These are phyloP conservation scores for Dendrostoma leiphaemia DNA, from an alignment of 2,329 filamentous ascomycete species.

Conservation along the genomic window DNA sequence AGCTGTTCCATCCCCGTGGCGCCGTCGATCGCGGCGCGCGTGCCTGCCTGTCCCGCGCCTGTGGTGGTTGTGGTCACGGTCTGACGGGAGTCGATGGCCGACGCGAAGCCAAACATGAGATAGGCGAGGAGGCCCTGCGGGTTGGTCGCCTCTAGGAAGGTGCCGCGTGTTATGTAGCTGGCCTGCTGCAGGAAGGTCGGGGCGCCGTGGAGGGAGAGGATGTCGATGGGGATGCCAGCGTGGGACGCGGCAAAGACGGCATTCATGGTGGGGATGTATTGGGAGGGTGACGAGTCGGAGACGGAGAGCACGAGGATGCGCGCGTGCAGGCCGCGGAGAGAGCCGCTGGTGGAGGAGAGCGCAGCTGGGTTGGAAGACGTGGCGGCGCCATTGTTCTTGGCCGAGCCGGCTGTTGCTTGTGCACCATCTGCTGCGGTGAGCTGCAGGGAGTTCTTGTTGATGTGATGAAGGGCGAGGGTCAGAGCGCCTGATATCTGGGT, in stretches of 20 bases:
- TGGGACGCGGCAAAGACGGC: conserved; percentile 93
- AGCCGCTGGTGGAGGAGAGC: conserved; percentile 28
- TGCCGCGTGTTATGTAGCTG: conserved; percentile 58
- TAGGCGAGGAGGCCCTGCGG: conserved; percentile 81
- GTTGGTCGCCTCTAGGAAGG: conserved; percentile 50
- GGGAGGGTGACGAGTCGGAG: conserved; percentile 77
- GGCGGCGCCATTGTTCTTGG: conserved; percentile 21
- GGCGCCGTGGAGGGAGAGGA: conserved; percentile 79
- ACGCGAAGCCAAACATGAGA: conserved; percentile 82
- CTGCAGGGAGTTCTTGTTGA: conserved; percentile 75
- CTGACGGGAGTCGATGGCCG: conserved; percentile 62
- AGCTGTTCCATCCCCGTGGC: conserved; percentile 47
- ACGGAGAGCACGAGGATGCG: conserved; percentile 90
- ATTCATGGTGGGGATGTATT: conserved; percentile 99
- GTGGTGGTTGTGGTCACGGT: conserved; percentile 27
- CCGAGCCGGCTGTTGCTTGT: conserved; percentile 26
- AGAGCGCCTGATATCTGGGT: conserved; percentile 90
- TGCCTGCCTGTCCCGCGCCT: conserved; percentile 19
- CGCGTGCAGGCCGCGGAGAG: conserved; percentile 59
- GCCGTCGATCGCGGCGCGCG: conserved; percentile 46
- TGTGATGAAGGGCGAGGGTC: conserved; percentile 84
- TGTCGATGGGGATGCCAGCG: conserved; percentile 85
- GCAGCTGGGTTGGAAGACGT: conserved; percentile 32
- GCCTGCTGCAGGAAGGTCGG: conserved; percentile 95
- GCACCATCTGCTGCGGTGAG: conserved; percentile 56